These are phyloP conservation scores for Lentinula guzmanii DNA, from an alignment of 768 basidiomycete species.

Conservation along the genomic window DNA sequence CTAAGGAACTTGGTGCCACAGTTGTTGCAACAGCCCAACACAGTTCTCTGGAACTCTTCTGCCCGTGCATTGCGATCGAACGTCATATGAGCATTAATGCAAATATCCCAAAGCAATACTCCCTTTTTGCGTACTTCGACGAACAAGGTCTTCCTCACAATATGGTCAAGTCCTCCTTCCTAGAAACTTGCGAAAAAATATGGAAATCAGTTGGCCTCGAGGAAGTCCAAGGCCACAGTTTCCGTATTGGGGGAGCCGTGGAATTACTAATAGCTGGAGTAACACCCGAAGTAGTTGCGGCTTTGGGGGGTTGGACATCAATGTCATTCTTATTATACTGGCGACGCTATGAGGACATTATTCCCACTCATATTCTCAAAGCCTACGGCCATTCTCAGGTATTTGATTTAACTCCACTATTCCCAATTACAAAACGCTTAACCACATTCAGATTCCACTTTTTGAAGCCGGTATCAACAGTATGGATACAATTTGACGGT, in stretches of 20 bases:
- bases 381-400: too few relatives aligned
- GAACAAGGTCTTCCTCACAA: not conserved
- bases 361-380: too few relatives aligned
- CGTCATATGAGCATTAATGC: conserved; percentile 15
- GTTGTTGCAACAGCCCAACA: conserved; percentile 16
- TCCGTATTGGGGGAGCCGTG: conserved; percentile 21
- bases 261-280: conserved; percentile 20
- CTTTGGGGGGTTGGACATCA: conserved; percentile 23
- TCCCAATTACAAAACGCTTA: too few relatives aligned
- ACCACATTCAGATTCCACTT: too few relatives aligned
- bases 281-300: conserved; percentile 24
- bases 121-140: conserved; percentile 5
- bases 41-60: not conserved
- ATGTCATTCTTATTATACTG: too few relatives aligned
- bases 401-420: too few relatives aligned
- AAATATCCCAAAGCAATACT: conserved; percentile 16
- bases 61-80: conserved; percentile 15
- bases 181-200: conserved; percentile 9
- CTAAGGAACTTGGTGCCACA: conserved; percentile 17
- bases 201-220: conserved; percentile 9
- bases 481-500: too few relatives aligned
- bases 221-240: conserved; percentile 16
- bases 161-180: conserved; percentile 9
- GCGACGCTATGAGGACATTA: too few relatives aligned
- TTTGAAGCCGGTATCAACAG: too few relatives aligned